phyloP scores from a whole-genome alignment of 345 rosid species.

The Clarkia xantiana region DNA sequence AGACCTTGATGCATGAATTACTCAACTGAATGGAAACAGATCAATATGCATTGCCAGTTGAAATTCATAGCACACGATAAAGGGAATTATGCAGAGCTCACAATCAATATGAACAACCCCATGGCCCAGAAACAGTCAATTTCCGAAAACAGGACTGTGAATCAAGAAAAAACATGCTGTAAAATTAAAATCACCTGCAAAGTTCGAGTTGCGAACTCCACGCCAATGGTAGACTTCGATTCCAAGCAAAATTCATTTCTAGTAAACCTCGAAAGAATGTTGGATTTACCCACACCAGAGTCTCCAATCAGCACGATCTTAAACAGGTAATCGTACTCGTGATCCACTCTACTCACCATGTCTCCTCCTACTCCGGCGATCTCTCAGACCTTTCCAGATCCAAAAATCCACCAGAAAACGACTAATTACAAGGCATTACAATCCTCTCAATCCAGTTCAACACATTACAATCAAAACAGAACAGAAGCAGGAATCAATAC shows the following conservation, averaged over 20 bases:
- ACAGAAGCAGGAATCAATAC: no score
- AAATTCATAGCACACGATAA: no score
- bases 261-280: constrained; percentile 55
- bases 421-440: no score
- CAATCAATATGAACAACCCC: no score
- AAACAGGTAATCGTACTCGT: constrained; percentile 54
- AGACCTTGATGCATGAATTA: no score
- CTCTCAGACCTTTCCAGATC: constrained; percentile 14
- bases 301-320: constrained; percentile 76
- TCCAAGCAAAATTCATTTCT: constrained; percentile 63
- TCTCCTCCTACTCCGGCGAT: constrained; percentile 12
- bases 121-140: no score
- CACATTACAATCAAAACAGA: no score
- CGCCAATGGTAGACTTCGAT: constrained; percentile 62
- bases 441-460: no score
- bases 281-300: constrained; percentile 70
- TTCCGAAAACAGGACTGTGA: no score
- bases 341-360: constrained; percentile 49
- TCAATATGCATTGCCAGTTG: no score
- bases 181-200: constrained; percentile 29
- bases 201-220: constrained; percentile 62
- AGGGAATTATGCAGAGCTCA: no score
- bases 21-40: no score
- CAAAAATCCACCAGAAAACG: not conserved
- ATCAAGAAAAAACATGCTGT: not conserved